phyloP scores from a whole-genome alignment of 169 alveolate species.

The Plasmodium blacklocki region DNA sequence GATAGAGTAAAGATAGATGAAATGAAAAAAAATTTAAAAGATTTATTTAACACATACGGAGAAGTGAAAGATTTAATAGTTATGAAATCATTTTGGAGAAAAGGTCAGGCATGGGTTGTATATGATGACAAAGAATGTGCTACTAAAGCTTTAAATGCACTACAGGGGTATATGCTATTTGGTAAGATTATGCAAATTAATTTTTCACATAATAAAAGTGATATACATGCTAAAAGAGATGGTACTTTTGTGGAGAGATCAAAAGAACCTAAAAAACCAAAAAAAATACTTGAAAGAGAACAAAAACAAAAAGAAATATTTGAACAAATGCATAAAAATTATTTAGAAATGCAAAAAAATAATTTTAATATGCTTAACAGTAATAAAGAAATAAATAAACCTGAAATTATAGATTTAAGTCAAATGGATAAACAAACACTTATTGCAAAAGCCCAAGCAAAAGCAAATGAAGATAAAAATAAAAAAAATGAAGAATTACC shows the following conservation, averaged over 20 bases:
- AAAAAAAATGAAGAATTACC: slow-evolving; percentile 37
- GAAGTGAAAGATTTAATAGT: slow-evolving; percentile 84
- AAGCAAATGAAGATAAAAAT: slow-evolving; percentile 52
- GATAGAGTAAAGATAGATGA: slow-evolving; percentile 81
- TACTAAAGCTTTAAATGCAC: slow-evolving; percentile 82
- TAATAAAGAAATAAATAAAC: slow-evolving; percentile 26
- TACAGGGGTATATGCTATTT: slow-evolving; percentile 83
- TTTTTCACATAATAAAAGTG: slow-evolving; percentile 87
- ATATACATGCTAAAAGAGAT: slow-evolving; percentile 84
- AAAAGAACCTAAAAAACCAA: slow-evolving; percentile 88
- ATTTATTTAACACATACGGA: slow-evolving; percentile 84
- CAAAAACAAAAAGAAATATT: slow-evolving; percentile 78
- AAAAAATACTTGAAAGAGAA: slow-evolving; percentile 86
- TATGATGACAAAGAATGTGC: slow-evolving; percentile 83
- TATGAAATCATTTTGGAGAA: slow-evolving; percentile 89
- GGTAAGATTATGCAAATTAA: slow-evolving; percentile 88
- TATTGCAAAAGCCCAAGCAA: slow-evolving; percentile 61
- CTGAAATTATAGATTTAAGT: slow-evolving; percentile 42
- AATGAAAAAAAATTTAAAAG: slow-evolving; percentile 79
- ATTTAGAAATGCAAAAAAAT: slow-evolving; percentile 75
- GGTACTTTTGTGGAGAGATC: slow-evolving; percentile 86
- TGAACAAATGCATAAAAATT: slow-evolving; percentile 81
- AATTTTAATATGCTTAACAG: slow-evolving; percentile 36
- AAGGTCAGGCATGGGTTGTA: slow-evolving; percentile 90
- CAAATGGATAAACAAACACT: slow-evolving; percentile 69